Conservation (phyloP, 305 asterid genomes). For the Fraxinus baroniana region DNA sequence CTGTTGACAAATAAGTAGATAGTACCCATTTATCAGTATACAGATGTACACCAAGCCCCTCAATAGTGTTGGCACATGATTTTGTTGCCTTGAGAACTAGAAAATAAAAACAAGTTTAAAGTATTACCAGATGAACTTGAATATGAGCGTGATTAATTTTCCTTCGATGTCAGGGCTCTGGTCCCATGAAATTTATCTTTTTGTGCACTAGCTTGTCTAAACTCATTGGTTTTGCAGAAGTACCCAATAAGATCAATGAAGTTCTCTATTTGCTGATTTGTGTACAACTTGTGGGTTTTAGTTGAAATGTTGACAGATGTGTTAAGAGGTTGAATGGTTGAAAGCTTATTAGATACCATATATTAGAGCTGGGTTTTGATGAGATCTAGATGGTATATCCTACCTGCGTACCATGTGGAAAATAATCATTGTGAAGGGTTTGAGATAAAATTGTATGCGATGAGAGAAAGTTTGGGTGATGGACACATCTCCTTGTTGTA, state of each 20-base stretch:
- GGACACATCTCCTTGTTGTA: slow-evolving; percentile 5
- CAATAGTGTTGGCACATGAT: neutral
- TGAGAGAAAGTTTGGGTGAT: neutral
- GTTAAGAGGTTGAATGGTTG: neutral
- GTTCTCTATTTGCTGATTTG: neutral
- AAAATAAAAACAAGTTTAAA: slow-evolving; percentile 1
- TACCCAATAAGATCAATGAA: slow-evolving; percentile 24
- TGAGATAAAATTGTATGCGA: neutral
- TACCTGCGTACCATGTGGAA: neutral
- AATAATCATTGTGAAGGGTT: neutral
- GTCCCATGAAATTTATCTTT: slow-evolving; percentile 24
- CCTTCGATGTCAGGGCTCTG: neutral
- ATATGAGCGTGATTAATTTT: neutral
- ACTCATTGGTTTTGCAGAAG: neutral
- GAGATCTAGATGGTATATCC: neutral
- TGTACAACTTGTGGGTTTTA: slow-evolving; percentile 29
- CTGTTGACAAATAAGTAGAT: slow-evolving; percentile 19
- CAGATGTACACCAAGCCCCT: neutral
- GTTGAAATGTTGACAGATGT: neutral
- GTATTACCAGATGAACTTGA: neutral
- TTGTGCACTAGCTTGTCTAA: neutral
- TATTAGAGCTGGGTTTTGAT: neutral
- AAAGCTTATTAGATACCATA: neutral
- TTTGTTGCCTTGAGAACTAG: slow-evolving; percentile 10
- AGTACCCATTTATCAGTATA: slow-evolving; percentile 17